A percentile compares a stretch with the other conserved stretches of the same genome.
Conservation (phyloP, 345 rosid species). For the Rhodamnia rubescens region DNA sequence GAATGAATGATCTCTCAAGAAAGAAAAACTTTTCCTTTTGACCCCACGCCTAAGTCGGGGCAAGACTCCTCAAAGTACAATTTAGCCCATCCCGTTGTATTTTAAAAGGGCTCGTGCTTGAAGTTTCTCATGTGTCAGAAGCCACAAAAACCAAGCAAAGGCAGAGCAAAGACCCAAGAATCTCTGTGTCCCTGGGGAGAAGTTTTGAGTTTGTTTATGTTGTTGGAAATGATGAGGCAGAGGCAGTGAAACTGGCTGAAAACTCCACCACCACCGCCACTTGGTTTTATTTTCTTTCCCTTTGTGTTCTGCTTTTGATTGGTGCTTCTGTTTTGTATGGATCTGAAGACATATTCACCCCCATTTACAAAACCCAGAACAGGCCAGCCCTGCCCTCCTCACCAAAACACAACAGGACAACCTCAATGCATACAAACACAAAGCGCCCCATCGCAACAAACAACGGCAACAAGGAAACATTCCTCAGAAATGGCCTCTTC, state of each 20-base stretch:
- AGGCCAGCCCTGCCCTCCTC: neutral
- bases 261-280: neutral
- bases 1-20: neutral
- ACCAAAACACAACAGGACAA: conserved; percentile 36
- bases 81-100: conserved; percentile 2
- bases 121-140: conserved; percentile 25
- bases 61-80: neutral
- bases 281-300: neutral
- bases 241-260: neutral
- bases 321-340: conserved; percentile 33
- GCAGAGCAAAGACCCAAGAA: conserved; percentile 19
- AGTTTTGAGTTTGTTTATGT: conserved; percentile 5
- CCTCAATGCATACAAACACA: conserved; percentile 33
- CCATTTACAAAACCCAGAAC: conserved; percentile 18
- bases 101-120: conserved; percentile 30
- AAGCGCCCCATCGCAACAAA: conserved; percentile 10
- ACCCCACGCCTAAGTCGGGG: neutral
- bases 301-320: neutral
- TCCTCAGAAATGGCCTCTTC: conserved; percentile 49
- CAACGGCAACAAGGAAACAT: conserved; percentile 20
- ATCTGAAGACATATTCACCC: conserved; percentile 22
- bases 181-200: conserved; percentile 3
- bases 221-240: conserved; percentile 21
- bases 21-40: neutral
- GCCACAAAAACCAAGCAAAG: neutral